Evolutionary conservation across 257 asterid genomes (phyloP), one percentile per base, ranked within the genome.

Genomic region (Plectranthus barbatus): DNA sequence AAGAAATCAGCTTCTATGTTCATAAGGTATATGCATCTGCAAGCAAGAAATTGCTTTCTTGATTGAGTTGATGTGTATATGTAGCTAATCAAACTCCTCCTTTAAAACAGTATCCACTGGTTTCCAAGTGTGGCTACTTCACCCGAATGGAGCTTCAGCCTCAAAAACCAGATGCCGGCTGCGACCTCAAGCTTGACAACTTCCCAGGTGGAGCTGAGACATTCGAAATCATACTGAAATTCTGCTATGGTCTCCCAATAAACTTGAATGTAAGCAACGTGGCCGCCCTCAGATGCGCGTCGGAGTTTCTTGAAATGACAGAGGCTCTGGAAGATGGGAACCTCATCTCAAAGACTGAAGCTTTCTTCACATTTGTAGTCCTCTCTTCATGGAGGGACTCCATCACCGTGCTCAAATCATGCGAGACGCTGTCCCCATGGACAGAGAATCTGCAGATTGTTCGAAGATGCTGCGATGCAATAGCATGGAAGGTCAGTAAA

Each of bases 391-490:
- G 95, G 93, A 79, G 73, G 20, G 94, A 90, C 58, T 75, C 93
- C 65, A 79, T 90, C 44, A 40, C 71, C 0, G 93, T 85, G 60
- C 81, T 90, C 18, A 83, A 79, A 62, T 72, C 86, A 50, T 85
- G 96, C 21, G 95, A 87, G 62, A 69, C 51, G 40, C 85, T 90
- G 5, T 85, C 93, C 34, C 96, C 97, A 0, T 85, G 90, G 95
- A 84, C 96, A 0, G 96, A 90, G 72, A 83, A 85, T 64, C 85
- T 90, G 34, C 97, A 90, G 73, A 83, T 90, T 53, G 95, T 90
- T 13, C 77, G 96, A 66, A 81, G 97, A 68, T 90, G 97, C 46
- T 81, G 95, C 12, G 95, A 87, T 23, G 65, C 97, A 19, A 74
- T 85, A 12, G 74, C 91, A 48, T 80, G 91, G 93, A 87, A 87